Conservation (phyloP, 2,329 filamentous ascomycete genomes). For the Cladosporium colombiae region DNA sequence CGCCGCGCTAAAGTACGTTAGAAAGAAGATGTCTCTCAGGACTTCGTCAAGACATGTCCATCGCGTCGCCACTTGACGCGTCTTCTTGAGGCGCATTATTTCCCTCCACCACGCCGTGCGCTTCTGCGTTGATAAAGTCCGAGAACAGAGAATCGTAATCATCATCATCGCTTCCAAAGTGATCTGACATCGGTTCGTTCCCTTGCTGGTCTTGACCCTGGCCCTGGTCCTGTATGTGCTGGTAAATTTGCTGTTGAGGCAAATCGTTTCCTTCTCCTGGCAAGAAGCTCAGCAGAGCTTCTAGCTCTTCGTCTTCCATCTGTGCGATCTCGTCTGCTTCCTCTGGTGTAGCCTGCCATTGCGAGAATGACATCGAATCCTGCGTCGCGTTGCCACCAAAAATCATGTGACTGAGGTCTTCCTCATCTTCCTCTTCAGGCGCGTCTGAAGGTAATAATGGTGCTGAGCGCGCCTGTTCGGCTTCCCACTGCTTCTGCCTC, state of each 20-base stretch:
- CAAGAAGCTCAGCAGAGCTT: slow-evolving; percentile 48
- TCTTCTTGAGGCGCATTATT: slow-evolving; percentile 9
- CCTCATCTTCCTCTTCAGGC: slow-evolving; percentile 27
- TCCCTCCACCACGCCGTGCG: neutral
- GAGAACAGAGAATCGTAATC: slow-evolving; percentile 66
- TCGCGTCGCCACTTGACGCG: slow-evolving; percentile 14
- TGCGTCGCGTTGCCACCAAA: slow-evolving; percentile 23
- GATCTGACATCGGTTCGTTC: slow-evolving; percentile 24
- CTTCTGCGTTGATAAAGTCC: slow-evolving; percentile 52
- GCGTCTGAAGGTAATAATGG: slow-evolving; percentile 38
- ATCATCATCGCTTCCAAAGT: slow-evolving; percentile 57
- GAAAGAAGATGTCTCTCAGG: neutral
- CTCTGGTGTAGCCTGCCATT: slow-evolving; percentile 30
- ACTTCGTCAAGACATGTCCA: slow-evolving; percentile 23
- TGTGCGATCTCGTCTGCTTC: slow-evolving; percentile 44
- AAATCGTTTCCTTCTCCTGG: slow-evolving; percentile 29
- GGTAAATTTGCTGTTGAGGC: slow-evolving; percentile 3
- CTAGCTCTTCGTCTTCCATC: slow-evolving; percentile 48
- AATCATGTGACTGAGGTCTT: slow-evolving; percentile 22
- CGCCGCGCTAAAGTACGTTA: slow-evolving; percentile 31
- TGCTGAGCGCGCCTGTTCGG: slow-evolving; percentile 45
- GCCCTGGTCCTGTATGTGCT: slow-evolving; percentile 7
- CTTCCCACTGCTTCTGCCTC: slow-evolving; percentile 48
- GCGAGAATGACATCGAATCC: slow-evolving; percentile 18
- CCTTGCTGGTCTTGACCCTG: slow-evolving; percentile 35